These are phyloP conservation scores for Tetradesmus lagerheimii DNA, from an alignment of 139 green algal species.

Conservation along the genomic window DNA sequence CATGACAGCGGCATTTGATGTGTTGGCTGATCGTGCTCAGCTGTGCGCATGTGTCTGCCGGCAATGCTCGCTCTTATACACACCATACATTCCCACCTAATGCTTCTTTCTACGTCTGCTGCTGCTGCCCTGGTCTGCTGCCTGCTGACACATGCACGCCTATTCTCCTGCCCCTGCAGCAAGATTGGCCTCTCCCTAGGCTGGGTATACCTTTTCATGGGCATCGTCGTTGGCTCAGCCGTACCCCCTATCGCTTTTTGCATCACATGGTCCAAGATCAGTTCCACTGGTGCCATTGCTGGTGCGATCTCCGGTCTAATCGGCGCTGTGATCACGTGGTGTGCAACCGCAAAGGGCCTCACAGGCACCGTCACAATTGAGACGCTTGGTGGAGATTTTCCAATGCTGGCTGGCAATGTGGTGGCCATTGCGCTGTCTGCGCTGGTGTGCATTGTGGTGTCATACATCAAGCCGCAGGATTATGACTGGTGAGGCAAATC, in stretches of 20 bases:
- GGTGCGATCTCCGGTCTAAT: slow-evolving; percentile 70
- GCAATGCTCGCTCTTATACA: too few relatives aligned
- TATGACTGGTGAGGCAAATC: slow-evolving; percentile 65
- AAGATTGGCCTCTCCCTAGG: slow-evolving; percentile 79
- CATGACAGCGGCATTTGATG: too few relatives aligned
- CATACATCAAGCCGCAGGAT: slow-evolving; percentile 65
- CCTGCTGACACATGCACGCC: too few relatives aligned
- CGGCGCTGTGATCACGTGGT: slow-evolving; percentile 76
- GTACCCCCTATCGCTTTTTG: slow-evolving; percentile 83
- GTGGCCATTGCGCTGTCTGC: slow-evolving; percentile 78
- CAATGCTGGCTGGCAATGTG: slow-evolving; percentile 92
- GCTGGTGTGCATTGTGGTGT: slow-evolving; percentile 76
- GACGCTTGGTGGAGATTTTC: slow-evolving; percentile 80
- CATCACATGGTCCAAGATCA: slow-evolving; percentile 85
- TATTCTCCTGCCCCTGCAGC: not conserved
- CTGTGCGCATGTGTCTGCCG: too few relatives aligned
- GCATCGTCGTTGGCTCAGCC: slow-evolving; percentile 90
- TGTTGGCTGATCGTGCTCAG: too few relatives aligned
- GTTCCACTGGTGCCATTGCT: slow-evolving; percentile 73
- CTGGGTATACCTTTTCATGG: slow-evolving; percentile 91
- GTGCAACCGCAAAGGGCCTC: slow-evolving; percentile 56
- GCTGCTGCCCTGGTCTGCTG: too few relatives aligned
- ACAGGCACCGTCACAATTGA: slow-evolving; percentile 60
- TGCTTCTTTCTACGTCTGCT: too few relatives aligned
- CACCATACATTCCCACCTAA: too few relatives aligned